Evolutionary conservation across 257 asterid genomes (phyloP).

Genomic region (Nicotiana knightiana): DNA sequence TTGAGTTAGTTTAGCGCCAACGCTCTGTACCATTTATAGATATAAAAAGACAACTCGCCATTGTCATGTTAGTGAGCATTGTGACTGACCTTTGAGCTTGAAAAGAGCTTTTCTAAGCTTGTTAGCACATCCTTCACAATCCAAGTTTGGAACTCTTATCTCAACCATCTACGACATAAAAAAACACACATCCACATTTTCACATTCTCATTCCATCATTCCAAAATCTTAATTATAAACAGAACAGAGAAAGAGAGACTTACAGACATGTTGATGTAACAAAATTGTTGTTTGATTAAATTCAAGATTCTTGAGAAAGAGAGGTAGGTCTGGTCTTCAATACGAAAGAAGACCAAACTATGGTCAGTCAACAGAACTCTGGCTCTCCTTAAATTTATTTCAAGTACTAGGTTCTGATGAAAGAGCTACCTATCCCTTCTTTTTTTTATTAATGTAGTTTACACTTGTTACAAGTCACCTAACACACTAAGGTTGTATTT

Average conservation of each 20-base stretch:
- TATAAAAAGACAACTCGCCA: too few species aligned
- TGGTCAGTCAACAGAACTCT: not conserved
- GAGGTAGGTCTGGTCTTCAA: not conserved
- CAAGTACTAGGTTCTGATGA: not conserved
- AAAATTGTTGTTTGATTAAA: not conserved
- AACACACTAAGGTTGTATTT: not conserved
- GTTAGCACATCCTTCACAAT: slow-evolving; percentile 71
- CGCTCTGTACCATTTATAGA: too few species aligned
- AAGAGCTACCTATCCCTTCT: not conserved
- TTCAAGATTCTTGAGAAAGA: not conserved
- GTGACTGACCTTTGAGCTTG: slow-evolving; percentile 60
- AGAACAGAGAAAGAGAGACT: slow-evolving; percentile 13
- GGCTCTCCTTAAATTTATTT: not conserved
- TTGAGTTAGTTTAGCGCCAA: too few species aligned
- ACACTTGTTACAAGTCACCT: not conserved
- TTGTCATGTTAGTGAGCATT: not conserved
- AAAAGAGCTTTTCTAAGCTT: slow-evolving; percentile 56
- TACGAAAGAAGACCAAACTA: not conserved
- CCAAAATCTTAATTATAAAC: not conserved
- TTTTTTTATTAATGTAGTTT: not conserved
- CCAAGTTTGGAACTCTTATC: slow-evolving; percentile 78
- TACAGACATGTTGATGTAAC: slow-evolving; percentile 50
- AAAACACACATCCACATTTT: not conserved
- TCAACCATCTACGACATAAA: slow-evolving; percentile 46
- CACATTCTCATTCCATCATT: too few species aligned